phyloP scores from a whole-genome alignment of 495 filamentous ascomycete species.

The Margaritispora aquatica region DNA sequence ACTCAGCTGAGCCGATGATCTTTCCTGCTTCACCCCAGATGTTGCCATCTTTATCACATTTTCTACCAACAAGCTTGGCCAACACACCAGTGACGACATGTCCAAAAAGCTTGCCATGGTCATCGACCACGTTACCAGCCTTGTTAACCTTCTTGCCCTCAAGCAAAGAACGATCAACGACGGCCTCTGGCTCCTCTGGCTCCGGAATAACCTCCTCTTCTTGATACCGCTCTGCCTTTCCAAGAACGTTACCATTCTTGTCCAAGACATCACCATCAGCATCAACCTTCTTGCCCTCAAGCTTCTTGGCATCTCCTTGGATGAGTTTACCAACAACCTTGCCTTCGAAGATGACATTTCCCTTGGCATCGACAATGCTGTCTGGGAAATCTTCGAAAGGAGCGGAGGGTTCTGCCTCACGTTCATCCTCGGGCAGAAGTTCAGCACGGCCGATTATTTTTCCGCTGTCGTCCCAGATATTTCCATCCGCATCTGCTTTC shows the following conservation, averaged over 20 bases:
- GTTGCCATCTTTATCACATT: conserved; percentile 63
- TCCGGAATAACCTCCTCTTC: conserved; percentile 37
- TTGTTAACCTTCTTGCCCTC: conserved; percentile 71
- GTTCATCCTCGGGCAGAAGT: conserved; percentile 51
- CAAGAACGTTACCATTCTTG: conserved; percentile 52
- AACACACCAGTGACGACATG: conserved; percentile 62
- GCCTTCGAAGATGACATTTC: conserved; percentile 57
- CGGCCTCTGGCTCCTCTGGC: conserved; percentile 30
- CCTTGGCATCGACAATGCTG: conserved; percentile 60
- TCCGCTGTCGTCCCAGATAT: conserved; percentile 63
- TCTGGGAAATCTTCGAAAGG: conserved; percentile 72
- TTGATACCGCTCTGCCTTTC: conserved; percentile 49
- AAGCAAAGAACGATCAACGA: conserved; percentile 56
- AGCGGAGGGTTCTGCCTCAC: conserved; percentile 28
- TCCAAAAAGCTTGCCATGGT: conserved; percentile 64
- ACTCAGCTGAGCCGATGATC: conserved; percentile 66
- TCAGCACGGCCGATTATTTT: conserved; percentile 67
- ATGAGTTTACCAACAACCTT: conserved; percentile 57
- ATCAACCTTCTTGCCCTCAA: conserved; percentile 49
- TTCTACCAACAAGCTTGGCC: conserved; percentile 61
- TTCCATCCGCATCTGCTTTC: conserved; percentile 62
- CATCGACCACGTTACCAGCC: conserved; percentile 66
- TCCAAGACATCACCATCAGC: conserved; percentile 59
- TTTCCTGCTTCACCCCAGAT: conserved; percentile 71
- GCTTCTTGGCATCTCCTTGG: conserved; percentile 54